Base-by-base conservation (phyloP, 2,329 filamentous ascomycete genomes). In the Sporothrix brunneoviolacea region DNA sequence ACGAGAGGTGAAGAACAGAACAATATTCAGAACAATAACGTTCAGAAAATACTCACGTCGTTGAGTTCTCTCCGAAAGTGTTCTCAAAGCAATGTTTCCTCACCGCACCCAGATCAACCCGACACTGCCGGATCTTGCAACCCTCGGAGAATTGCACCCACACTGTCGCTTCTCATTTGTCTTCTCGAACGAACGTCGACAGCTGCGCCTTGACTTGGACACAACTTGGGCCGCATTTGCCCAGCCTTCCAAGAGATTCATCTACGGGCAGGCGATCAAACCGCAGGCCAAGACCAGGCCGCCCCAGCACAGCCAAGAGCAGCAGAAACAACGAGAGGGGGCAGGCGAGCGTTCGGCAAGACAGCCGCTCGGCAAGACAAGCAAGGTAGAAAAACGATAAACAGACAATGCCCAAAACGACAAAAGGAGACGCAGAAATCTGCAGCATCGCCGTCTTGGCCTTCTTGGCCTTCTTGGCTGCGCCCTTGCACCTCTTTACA, bases 211-310 rank as follows among this genome's bases (percentile, higher is more conserved):
- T n/a, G n/a, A n/a, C 3, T 27, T n/a, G 43, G 19, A 37, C 36
- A 21, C 24, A 28, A 33, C 48, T 51, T 44, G 32, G 49, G 24
- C 22, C 49, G 37, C 42, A 40, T 42, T 47, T 46, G 49, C 49
- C 49, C 36, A 51, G 49, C 27, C 40, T 22, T 32, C 30, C 30
- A 46, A 46, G 43, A 37, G n/a, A 37, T 32, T 48, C 46, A 48
- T 41, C 46, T 24, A 47, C 44, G 33, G 30, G 27, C 42, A 36
- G 49, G 9, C 27, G 49, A 52, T 52, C 50, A 52, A 43, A 52
- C 50, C 35, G 45, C 45, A 36, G 36, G 36, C 21, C 42, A 36
- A 35, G 42, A 18, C 13, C 40, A 4, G 9, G n/a, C 24, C 21
- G 38, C 16, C 28, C 24, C 40, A 16, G 28, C 38, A 45, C 21